A percentile compares a stretch with the other conserved stretches of the same genome.
These are phyloP conservation scores for Scleromitrula shiraiana DNA, from an alignment of 2,329 filamentous ascomycete species.

Conservation along the genomic window DNA sequence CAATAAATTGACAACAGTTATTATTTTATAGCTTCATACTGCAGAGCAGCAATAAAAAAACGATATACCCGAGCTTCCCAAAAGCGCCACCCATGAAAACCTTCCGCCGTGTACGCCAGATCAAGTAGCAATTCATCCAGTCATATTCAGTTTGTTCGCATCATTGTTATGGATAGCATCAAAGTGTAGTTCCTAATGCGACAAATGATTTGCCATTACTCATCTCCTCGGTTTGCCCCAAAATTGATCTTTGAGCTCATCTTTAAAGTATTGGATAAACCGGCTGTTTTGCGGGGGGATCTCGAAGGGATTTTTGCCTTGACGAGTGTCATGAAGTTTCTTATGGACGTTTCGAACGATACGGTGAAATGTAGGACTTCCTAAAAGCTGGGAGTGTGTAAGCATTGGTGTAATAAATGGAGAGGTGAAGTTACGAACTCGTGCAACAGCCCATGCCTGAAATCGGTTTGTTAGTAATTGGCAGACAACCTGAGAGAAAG, in stretches of 20 bases:
- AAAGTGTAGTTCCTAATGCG: too few relatives aligned
- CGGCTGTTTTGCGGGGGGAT: conserved; percentile 27
- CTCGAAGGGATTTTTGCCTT: conserved; percentile 41
- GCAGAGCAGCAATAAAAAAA: too few relatives aligned
- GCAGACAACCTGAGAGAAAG: not conserved
- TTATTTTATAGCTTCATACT: too few relatives aligned
- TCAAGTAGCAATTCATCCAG: too few relatives aligned
- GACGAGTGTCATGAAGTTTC: conserved; percentile 30
- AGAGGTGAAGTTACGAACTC: conserved; percentile 15
- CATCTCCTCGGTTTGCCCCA: conserved; percentile 18
- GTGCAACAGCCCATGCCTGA: conserved; percentile 23
- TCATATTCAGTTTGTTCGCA: too few relatives aligned
- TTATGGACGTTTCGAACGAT: conserved; percentile 41
- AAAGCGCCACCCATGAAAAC: too few relatives aligned
- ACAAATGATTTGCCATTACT: too few relatives aligned
- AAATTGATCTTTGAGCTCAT: conserved; percentile 44
- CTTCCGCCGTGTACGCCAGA: too few relatives aligned
- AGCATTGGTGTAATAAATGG: not conserved
- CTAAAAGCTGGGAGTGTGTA: conserved; percentile 37
- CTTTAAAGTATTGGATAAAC: conserved; percentile 42
- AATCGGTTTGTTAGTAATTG: conserved; percentile 4
- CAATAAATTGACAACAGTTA: too few relatives aligned
- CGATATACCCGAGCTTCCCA: too few relatives aligned
- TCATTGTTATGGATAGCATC: too few relatives aligned
- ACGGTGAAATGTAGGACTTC: conserved; percentile 46